Conservation (phyloP, 2,329 filamentous ascomycete species). For the Nectriaceae sp. region DNA sequence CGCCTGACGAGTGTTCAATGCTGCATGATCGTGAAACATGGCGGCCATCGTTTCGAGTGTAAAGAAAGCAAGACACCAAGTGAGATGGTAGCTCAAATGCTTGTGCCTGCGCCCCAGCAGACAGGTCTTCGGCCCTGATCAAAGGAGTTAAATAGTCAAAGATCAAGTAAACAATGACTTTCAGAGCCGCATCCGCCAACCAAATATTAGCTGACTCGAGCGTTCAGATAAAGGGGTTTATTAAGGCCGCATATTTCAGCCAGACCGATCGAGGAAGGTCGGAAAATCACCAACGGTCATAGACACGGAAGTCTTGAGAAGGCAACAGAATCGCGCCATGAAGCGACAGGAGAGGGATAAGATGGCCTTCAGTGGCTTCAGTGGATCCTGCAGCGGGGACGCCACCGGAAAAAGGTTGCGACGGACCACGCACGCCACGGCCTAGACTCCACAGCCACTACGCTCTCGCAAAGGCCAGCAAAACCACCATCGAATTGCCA, state of each 20-base stretch:
- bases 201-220: neutral
- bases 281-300: neutral
- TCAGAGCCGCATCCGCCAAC: neutral
- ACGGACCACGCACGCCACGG: neutral
- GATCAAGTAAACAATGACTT: too few relatives aligned
- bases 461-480: conserved; percentile 29
- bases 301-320: conserved; percentile 23
- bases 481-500: conserved; percentile 19
- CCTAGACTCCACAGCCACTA: conserved; percentile 5
- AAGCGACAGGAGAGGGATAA: neutral
- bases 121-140: too few relatives aligned
- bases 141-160: too few relatives aligned
- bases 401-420: conserved; percentile 19
- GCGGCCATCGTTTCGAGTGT: too few relatives aligned
- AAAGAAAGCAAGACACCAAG: too few relatives aligned
- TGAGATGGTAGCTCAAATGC: too few relatives aligned
- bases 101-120: too few relatives aligned
- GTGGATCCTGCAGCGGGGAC: conserved; percentile 4
- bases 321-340: conserved; percentile 24
- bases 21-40: too few relatives aligned
- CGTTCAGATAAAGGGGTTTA: neutral
- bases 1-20: too few relatives aligned
- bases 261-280: neutral
- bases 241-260: neutral
- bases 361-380: neutral